These are phyloP conservation scores for Scedosporium apiospermum DNA, from an alignment of 2,329 filamentous ascomycete species.

Conservation along the genomic window DNA sequence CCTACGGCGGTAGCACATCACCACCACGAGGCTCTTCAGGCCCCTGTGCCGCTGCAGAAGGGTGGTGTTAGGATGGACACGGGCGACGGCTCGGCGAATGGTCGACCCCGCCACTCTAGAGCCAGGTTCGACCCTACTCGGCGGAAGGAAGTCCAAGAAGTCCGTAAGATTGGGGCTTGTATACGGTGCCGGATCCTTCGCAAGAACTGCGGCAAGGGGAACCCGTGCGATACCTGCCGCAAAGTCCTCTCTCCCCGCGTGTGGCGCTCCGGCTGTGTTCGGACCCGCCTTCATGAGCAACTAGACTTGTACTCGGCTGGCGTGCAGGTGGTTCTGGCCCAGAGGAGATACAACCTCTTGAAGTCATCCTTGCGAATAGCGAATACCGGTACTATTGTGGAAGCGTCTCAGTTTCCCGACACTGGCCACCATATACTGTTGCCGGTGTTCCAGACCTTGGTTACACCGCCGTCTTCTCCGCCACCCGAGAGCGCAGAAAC, in stretches of 20 bases:
- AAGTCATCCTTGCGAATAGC: constrained; percentile 40
- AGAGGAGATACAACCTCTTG: constrained; percentile 46
- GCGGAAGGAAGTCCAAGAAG: constrained; percentile 56
- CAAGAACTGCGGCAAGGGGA: constrained; percentile 57
- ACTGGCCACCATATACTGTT: constrained; percentile 20
- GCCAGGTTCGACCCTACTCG: constrained; percentile 47
- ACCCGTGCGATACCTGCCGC: constrained; percentile 53
- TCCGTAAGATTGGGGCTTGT: constrained; percentile 56
- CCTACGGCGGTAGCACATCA: constrained; percentile 1
- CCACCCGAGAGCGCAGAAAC: constrained; percentile 27
- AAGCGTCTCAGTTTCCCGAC: constrained; percentile 51
- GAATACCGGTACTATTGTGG: constrained; percentile 39
- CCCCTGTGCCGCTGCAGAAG: constrained; percentile 22
- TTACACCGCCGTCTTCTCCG: neutral
- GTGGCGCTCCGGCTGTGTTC: constrained; percentile 56
- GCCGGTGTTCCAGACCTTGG: constrained; percentile 7
- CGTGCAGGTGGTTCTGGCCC: constrained; percentile 52
- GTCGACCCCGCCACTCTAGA: constrained; percentile 42
- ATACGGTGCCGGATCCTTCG: constrained; percentile 56
- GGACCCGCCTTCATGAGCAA: constrained; percentile 51
- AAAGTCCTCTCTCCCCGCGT: constrained; percentile 54
- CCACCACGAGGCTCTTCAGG: constrained; percentile 10
- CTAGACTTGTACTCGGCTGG: constrained; percentile 55
- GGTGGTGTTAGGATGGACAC: constrained; percentile 47
- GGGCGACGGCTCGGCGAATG: constrained; percentile 30